Evolutionary conservation across 2,329 filamentous ascomycete species (phyloP), one percentile per base, ranked within the genome.

Genomic region (Escovopsis weberi): DNA sequence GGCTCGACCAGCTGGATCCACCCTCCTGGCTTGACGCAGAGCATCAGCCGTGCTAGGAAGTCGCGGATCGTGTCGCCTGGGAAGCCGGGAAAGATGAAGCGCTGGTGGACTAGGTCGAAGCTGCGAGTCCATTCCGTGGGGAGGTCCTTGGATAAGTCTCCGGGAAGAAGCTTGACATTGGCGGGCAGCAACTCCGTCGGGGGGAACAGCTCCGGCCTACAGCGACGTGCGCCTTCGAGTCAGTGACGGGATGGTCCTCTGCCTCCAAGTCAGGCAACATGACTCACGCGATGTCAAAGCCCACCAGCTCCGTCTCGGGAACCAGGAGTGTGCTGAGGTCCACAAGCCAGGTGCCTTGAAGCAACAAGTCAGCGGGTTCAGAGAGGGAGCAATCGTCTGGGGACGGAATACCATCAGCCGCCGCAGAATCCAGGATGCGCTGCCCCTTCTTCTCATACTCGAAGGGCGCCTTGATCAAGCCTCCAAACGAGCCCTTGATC

Each of bases 81-180:
- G 12, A 46, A 35, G 6, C 44, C 43, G 11, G 43, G 44, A n/a
- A 48, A 43, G 5, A 43, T 39, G 12, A 48, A 43, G 12, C 47
- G 44, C 9, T 48, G 47, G 33, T 48, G 47, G 12, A 47, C 47
- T 4, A 48, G 42, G 40, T 48, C 45, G 28, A 48, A 48, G 23
- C 33, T 26, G 18, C 19, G 10, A 3, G 33, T 38, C 47, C 44
- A 47, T 4, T 43, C 43, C 4, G 34, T 33, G n/a, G 42, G 42
- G 12, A 43, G 40, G 8, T 36, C 33, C 7, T 39, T 38, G 0
- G 38, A 37, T 5, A 45, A 18, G 39, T 42, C 43, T 1, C 40
- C 43, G 2, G 19, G 36, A 6, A 39, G 33, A 15, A 45, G 34
- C 12, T 2, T 30, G 26, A 45, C 36, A 28, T 45, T 45, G 23